Base-by-base conservation (phyloP, 441 rosid species). In the Francoa sonchifolia region DNA sequence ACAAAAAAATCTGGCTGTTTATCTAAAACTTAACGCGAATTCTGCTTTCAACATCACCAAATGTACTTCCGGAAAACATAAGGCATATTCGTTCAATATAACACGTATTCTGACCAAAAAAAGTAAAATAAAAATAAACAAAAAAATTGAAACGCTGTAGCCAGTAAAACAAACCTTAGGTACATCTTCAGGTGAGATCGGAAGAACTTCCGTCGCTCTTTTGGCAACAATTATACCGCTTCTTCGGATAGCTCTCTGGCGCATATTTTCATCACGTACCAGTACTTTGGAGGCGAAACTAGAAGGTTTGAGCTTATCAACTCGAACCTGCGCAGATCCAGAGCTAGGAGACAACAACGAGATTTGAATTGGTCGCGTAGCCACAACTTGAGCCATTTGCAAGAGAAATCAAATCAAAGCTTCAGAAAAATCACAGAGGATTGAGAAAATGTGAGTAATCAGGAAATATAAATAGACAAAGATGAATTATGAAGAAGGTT, bases 101-200 rank as follows among this genome's bases (percentile, higher is more conserved):
- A n/a, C n/a, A n/a, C n/a, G n/a, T n/a, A n/a, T n/a, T n/a, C n/a
- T n/a, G n/a, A n/a, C n/a, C n/a, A n/a, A n/a, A n/a, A n/a, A n/a
- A n/a, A n/a, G n/a, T n/a, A n/a, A n/a, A n/a, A n/a, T n/a, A n/a
- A n/a, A n/a, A n/a, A n/a, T n/a, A n/a, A n/a, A n/a, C n/a, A n/a
- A n/a, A n/a, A n/a, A n/a, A n/a, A n/a, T n/a, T n/a, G n/a, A n/a
- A n/a, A n/a, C n/a, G n/a, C n/a, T n/a, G n/a, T n/a, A n/a, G n/a
- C n/a, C n/a, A n/a, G n/a, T n/a, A n/a, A n/a, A 23, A 34, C 59
- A 14, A 15, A 84, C 93, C 72, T 72, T 48, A 0, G 73, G 70
- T 1, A 57, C 69, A 47, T 83, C 89, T 31, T 81, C 81, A 1
- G 93, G 83, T 5, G 94, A 71, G n/a, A 81, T 81, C 0, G 94